Conservation (phyloP, 139 green algal genomes). For the Tetraselmis chui region DNA sequence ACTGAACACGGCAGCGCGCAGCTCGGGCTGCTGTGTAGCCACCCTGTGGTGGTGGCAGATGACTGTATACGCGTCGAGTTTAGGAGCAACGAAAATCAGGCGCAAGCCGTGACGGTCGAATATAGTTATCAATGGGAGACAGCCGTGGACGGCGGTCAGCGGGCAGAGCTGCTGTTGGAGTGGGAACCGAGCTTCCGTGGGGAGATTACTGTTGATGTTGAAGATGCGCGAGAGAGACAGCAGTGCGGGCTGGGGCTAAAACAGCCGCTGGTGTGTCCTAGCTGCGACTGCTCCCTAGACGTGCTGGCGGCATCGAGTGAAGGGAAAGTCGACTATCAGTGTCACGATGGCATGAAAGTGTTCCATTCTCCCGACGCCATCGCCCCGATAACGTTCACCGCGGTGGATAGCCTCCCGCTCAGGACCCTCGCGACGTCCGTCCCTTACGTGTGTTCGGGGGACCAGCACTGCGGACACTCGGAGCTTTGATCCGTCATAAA, state of each 20-base stretch:
- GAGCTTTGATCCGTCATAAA: no score
- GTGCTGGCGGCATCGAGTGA: background rate
- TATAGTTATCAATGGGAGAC: background rate
- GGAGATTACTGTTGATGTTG: background rate
- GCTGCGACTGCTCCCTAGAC: background rate
- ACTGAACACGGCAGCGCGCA: background rate
- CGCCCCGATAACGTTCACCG: background rate
- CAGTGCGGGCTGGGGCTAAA: background rate
- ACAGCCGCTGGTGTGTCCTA: background rate
- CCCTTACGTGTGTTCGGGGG: background rate
- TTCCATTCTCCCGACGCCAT: background rate
- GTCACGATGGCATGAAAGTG: background rate
- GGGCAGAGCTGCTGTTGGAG: background rate
- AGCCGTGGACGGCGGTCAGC: background rate
- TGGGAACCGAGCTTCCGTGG: background rate
- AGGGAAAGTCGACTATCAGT: background rate
- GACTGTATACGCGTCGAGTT: background rate
- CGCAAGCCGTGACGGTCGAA: background rate
- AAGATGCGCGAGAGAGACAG: background rate
- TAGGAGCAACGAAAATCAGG: background rate
- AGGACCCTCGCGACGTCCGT: background rate
- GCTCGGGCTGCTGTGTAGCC: background rate
- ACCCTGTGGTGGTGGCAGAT: background rate
- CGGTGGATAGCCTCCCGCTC: background rate
- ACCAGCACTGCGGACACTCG: background rate